A percentile compares a stretch with the other conserved stretches of the same genome.
Conservation (phyloP, 2,329 filamentous ascomycete genomes). For the Gaeumannomyces sp. region DNA sequence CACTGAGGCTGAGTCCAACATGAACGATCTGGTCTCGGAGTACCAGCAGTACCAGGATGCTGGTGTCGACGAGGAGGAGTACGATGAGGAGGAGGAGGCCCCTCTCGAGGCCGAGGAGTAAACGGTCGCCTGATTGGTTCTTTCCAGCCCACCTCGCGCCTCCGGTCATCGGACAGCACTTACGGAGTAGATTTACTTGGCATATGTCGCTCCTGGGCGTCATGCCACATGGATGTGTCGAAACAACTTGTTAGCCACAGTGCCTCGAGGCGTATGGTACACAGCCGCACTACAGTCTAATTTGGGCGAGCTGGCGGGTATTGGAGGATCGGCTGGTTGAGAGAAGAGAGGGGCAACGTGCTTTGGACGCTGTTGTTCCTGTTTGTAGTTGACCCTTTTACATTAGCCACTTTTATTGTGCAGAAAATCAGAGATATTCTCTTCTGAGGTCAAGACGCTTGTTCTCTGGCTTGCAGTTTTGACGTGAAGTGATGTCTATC, state of each 20-base stretch:
- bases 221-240: not conserved
- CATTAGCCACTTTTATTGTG: slow-evolving; percentile 2
- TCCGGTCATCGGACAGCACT: not conserved
- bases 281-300: not conserved
- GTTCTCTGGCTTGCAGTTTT: not conserved
- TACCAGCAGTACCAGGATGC: slow-evolving; percentile 99
- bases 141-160: not conserved
- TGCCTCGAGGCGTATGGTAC: not conserved
- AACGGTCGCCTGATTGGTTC: not conserved
- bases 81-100: slow-evolving; percentile 87
- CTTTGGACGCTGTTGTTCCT: not conserved
- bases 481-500: not conserved
- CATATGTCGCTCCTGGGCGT: not conserved
- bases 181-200: not conserved
- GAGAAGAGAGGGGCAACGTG: not conserved
- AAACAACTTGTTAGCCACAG: not conserved
- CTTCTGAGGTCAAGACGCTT: not conserved
- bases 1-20: slow-evolving; percentile 99
- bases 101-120: slow-evolving; percentile 66
- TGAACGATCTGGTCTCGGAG: slow-evolving; percentile 99
- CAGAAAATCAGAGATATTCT: slow-evolving; percentile 2
- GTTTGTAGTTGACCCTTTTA: not conserved
- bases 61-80: slow-evolving; percentile 92
- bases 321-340: not conserved
- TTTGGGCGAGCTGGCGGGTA: not conserved